phyloP scores from a whole-genome alignment of 129 eudicot genomes.

The Artemisia tridentata region DNA sequence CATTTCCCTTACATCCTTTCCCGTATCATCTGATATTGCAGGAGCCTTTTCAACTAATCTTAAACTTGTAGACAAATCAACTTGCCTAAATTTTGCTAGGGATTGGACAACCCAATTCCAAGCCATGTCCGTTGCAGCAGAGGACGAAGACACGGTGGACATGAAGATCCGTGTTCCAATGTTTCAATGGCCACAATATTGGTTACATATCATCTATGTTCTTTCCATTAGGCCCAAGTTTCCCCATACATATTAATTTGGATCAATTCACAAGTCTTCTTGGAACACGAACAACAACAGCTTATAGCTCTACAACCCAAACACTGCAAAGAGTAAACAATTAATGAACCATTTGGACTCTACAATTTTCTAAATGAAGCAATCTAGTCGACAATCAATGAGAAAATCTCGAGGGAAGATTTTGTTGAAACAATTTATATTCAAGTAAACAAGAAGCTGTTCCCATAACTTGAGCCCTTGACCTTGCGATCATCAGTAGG shows the following conservation, averaged over 20 bases:
- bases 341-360: neutral
- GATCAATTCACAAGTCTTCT: neutral
- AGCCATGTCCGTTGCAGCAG: constrained; percentile 22
- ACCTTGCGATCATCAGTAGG: too few species aligned
- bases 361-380: too few species aligned
- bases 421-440: too few species aligned
- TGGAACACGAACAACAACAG: neutral
- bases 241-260: neutral
- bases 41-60: constrained; percentile 55
- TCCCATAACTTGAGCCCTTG: too few species aligned
- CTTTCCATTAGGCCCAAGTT: constrained; percentile 3
- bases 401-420: too few species aligned
- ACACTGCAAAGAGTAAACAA: neutral
- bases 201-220: constrained; percentile 7
- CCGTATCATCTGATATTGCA: constrained; percentile 40
- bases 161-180: constrained; percentile 24
- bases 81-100: constrained; percentile 25
- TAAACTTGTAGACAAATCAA: constrained; percentile 24
- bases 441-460: too few species aligned
- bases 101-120: constrained; percentile 41
- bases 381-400: too few species aligned
- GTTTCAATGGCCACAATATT: constrained; percentile 14
- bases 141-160: constrained; percentile 8
- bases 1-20: constrained; percentile 55
- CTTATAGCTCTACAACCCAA: neutral